Percentiles rank a stretch among this genome's conserved stretches.
Evolutionary conservation across 176 grass and related monocot species (phyloP).

Genomic region (Microstegium vimineum): DNA sequence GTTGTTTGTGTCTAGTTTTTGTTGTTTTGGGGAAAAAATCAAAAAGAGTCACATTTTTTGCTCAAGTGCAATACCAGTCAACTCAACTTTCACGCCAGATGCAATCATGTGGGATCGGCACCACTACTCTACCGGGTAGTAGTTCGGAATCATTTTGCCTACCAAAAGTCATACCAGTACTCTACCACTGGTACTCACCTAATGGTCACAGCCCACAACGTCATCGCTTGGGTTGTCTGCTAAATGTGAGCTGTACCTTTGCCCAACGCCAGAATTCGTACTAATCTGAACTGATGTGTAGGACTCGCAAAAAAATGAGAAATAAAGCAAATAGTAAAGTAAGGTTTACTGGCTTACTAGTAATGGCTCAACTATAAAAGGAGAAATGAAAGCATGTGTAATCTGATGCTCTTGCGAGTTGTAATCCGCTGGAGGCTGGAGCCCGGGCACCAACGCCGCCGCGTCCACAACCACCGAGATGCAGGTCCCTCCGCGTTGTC

Average conservation of each 20-base stretch:
- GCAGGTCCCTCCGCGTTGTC: not conserved
- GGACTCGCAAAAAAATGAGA: not conserved
- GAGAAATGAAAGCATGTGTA: not conserved
- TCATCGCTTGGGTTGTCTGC: not conserved
- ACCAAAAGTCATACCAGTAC: conserved; percentile 7
- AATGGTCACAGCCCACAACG: not conserved
- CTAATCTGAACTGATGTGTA: not conserved
- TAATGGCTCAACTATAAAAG: not conserved
- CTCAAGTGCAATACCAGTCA: not conserved
- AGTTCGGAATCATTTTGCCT: conserved; percentile 11
- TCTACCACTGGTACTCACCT: not conserved
- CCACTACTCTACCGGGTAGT: not conserved
- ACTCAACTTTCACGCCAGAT: not conserved
- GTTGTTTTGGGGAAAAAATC: not conserved
- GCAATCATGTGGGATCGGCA: conserved; percentile 8
- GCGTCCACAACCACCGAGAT: not conserved
- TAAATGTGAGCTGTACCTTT: conserved; percentile 12
- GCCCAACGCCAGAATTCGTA: not conserved
- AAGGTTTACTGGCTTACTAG: not conserved
- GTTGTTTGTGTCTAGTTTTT: not conserved
- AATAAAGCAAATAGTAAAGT: not conserved
- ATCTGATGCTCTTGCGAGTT: not conserved
- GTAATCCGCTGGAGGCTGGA: not conserved
- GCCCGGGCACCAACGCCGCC: not conserved
- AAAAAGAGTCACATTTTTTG: not conserved